Base-by-base conservation (phyloP, 768 basidiomycete species). In the Phanerochaete sordida region DNA sequence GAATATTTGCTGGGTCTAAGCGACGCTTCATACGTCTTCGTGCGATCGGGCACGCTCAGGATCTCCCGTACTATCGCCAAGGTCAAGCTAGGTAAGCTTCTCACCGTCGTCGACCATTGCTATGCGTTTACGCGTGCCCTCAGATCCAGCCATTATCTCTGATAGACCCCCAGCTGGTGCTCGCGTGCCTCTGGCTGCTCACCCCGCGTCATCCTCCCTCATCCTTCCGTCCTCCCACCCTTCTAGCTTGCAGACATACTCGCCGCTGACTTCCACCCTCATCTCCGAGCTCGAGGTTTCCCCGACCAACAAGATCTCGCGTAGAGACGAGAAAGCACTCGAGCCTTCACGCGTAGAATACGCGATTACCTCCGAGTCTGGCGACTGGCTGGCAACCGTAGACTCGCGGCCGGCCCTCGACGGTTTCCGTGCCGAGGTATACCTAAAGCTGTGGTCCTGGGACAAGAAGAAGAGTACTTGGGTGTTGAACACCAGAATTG, bases 361-460 rank as follows among this genome's bases (percentile, higher is more conserved):
- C 11, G 83, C 81, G 6, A 83, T 80, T 4, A 77, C 95, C 59
- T 89, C 90, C 4, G 70, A 81, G 1, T 77, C 76, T n/a, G 88
- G 88, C 11, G 79, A 84, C 48, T 98, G 96, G 95, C 85, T 99
- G 85, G 94, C 94, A 5, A 95, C 96, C 1, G 73, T 93, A 26
- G 96, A 99, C 73, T 73, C 75, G 30, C 82, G 95, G 57, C 80
- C 84, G 57, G 86, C 82, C 5, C 86, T 89, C 45, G 84, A 83
- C 24, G 78, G 76, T 13, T 86, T 86, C 73, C 84, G 79, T 63
- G 76, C 76, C 27, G 93, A 88, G 73, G 78, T 87, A 30, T 88
- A 88, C 69, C 80, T 99, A 57, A 98, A 98, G 76, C 74, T 98
- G 33, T 99, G 97, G 96, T 77, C 75, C 58, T 96, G 94, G 92